Percentiles rank a stretch among this genome's conserved stretches.
Evolutionary conservation across 371 early-diverging fungal species (phyloP).

Genomic region (Cokeromyces recurvatus): DNA sequence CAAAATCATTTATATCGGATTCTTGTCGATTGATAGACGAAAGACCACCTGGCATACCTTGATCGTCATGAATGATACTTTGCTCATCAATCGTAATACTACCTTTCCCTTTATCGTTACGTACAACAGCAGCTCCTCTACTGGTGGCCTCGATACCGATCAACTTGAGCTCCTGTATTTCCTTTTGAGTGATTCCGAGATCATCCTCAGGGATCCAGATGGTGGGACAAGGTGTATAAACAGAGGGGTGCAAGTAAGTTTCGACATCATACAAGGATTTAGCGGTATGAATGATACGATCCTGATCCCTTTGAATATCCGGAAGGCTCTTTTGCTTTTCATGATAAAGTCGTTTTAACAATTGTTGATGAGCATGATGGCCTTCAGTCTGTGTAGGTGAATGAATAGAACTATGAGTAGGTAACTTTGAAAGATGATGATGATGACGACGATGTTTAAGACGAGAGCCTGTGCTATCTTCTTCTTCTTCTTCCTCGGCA

Average conservation of each 20-base stretch:
- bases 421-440: not conserved
- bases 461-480: not conserved
- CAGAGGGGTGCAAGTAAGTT: slow-evolving; percentile 29
- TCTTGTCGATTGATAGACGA: not conserved
- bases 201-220: slow-evolving; percentile 35
- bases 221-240: slow-evolving; percentile 10
- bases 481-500: not conserved
- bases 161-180: slow-evolving; percentile 12
- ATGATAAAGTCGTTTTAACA: slow-evolving; percentile 1
- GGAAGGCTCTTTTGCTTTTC: not conserved
- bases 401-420: slow-evolving; percentile 1
- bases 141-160: slow-evolving; percentile 12
- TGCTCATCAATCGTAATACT: slow-evolving; percentile 24
- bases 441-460: not conserved
- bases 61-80: slow-evolving; percentile 5
- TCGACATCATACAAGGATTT: slow-evolving; percentile 14
- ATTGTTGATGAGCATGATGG: slow-evolving; percentile 7
- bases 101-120: slow-evolving; percentile 21
- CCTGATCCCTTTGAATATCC: not conserved
- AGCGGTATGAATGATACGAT: slow-evolving; percentile 5
- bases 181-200: slow-evolving; percentile 19
- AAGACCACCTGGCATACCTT: slow-evolving; percentile 19
- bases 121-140: slow-evolving; percentile 14
- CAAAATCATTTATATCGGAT: slow-evolving; percentile 16
- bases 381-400: slow-evolving; percentile 10